Base-by-base conservation (phyloP, 441 rosid genomes). In the Pelargonium cotyledonis region DNA sequence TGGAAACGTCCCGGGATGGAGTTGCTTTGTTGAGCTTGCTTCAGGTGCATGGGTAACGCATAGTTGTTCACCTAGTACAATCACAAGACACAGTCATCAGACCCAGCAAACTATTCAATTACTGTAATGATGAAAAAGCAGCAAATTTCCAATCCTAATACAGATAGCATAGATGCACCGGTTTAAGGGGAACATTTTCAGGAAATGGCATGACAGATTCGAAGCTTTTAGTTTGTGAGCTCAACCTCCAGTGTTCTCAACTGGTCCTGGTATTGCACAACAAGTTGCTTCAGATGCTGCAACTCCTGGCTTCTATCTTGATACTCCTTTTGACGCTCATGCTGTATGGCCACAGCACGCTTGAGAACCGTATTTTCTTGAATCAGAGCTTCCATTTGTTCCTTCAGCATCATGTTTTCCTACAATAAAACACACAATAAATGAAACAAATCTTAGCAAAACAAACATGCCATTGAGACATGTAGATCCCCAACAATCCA, bases 301-400 rank as follows among this genome's bases (percentile, higher is more conserved):
- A 91, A 68, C 72, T 93, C 97, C 70, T 85, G 88, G 68, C 75
- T 80, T 78, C 77, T 83, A 69, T 85, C 84, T 65, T 88, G 95
- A 35, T 69, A 73, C 73, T 86, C 97, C 70, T 75, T 93, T 76
- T 88, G 96, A 66, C 92, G 86, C 82, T 89, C 93, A 75, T 93
- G 96, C 80, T 93, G 98, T 67, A 88, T 88, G 26, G 89, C 67
- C 29, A 93, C 95, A 21, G 97, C 97, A 64, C 91, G 82, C 79
- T 91, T 93, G 10, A 93, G 93, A 65, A 91, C 72, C 31, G 80
- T 46, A 70, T 93, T 93, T 76, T 93, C 95, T 65, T 88, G 96
- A 61, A 89, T 77, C 63, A 88, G 69, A 68, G 87, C 82, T 76
- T 88, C 90, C 46, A 93, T 67, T 80, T 91, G 95, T 72, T 88